Evolutionary conservation across 164 flowering plant species (phyloP), one percentile per base, ranked within the genome.

Genomic region (Umbellularia californica): DNA sequence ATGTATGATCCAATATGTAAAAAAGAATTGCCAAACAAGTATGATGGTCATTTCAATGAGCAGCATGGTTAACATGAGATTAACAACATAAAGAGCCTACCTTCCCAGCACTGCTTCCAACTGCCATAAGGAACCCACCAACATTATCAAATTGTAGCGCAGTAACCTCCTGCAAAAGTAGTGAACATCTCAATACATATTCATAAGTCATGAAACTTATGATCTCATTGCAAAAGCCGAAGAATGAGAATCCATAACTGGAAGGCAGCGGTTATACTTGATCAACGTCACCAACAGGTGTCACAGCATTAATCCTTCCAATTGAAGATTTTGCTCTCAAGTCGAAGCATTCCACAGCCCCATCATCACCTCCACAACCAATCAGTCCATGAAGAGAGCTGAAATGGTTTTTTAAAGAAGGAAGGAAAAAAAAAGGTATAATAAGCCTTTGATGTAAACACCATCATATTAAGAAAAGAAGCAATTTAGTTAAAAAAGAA

Each of bases 361-460:
- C 99, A 87, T 95, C 98, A 41, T 93, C 97, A 65, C 98, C 98
- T 51, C 99, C 98, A 87, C 93, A 89, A 77, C 95, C 98, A 78
- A 95, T 87, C 74, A 93, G 79, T 22, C 98, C 99, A 84, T 95
- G 99, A 77, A 88, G 76, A 67, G 86, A 88, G 85, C 98, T 93
- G 86, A 71, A 81, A 76, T 72, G 27, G 17, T 52, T 20, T 30
- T 3, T 25, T 55, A 55, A 15, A 17, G 60, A 55, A 51, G 28
- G 51, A 27, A 25, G 69, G 52, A 65, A 78, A 66, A 27, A 27
- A 23, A 50, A 58, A 71, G 47, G 22, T 15, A 17, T 7, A 25
- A 35, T 65, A 25, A 58, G 71, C 17, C 11, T 51, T 25, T 10
- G 30, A 22, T 23, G 67, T 14, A 64, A 2, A 64, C 14, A 64